Evolutionary conservation across 805 yeast species (phyloP).

Genomic region (Lipomyces starkeyi): DNA sequence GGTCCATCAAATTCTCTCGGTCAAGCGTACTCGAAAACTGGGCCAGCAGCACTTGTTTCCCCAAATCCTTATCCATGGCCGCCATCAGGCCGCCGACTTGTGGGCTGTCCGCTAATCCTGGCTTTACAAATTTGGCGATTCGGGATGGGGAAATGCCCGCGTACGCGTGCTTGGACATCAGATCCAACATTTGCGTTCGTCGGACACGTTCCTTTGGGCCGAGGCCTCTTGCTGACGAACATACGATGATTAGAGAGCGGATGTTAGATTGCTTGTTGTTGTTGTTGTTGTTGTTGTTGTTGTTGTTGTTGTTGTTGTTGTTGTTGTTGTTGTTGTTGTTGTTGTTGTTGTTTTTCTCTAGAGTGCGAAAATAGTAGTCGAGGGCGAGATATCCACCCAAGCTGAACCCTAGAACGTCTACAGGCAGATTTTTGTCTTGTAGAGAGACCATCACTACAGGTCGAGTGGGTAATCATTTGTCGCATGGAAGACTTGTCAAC

Average conservation of each 20-base stretch:
- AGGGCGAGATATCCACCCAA: slow-evolving; percentile 12
- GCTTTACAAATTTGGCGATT: not conserved
- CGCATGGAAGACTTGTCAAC: not conserved
- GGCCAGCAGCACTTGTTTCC: slow-evolving; percentile 1
- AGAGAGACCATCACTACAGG: too few species aligned
- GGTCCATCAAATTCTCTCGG: not conserved
- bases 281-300: not conserved
- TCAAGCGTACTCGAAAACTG: not conserved
- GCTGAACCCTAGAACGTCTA: not conserved
- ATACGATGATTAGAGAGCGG: slow-evolving; percentile 6
- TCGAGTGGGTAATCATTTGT: not conserved
- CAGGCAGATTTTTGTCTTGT: not conserved
- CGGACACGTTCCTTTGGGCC: not conserved
- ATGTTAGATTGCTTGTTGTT: not conserved
- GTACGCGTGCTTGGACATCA: not conserved
- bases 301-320: not conserved
- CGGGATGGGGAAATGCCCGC: slow-evolving; percentile 1
- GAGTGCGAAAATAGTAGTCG: not conserved
- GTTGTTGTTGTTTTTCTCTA: not conserved
- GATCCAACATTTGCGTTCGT: not conserved
- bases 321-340: not conserved
- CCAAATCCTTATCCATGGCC: slow-evolving; percentile 6
- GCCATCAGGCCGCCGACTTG: slow-evolving; percentile 3
- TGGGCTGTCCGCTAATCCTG: not conserved
- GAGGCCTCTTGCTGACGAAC: slow-evolving; percentile 5